Percentiles rank a stretch among this genome's conserved stretches.
phyloP scores from a whole-genome alignment of 352 stramenopile species.

The Pythium graminicola region DNA sequence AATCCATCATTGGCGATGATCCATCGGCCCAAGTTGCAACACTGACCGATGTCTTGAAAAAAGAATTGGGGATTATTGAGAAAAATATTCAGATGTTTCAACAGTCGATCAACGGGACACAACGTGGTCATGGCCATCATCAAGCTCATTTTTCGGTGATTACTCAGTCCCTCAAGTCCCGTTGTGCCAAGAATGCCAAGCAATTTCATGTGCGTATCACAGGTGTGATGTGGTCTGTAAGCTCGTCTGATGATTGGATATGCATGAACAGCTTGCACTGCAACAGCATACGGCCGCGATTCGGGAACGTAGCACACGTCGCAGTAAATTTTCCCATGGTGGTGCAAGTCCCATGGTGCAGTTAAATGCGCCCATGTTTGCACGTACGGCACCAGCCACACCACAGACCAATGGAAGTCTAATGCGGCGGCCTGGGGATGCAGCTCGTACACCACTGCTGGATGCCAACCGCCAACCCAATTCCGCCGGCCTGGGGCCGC shows the following conservation, averaged over 20 bases:
- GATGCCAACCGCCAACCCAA: constrained; percentile 19
- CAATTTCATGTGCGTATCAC: constrained; percentile 57
- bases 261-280: constrained; percentile 27
- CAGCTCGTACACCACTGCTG: constrained; percentile 14
- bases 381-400: constrained; percentile 29
- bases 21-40: constrained; percentile 65
- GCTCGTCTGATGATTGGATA: not conserved
- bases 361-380: constrained; percentile 71
- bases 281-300: constrained; percentile 45
- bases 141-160: constrained; percentile 77
- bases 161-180: constrained; percentile 70
- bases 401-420: constrained; percentile 8
- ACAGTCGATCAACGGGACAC: constrained; percentile 38
- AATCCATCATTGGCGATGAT: constrained; percentile 75
- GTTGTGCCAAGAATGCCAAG: constrained; percentile 76
- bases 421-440: constrained; percentile 11
- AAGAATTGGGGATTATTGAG: constrained; percentile 54
- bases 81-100: constrained; percentile 66
- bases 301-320: constrained; percentile 62
- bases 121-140: constrained; percentile 60
- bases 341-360: constrained; percentile 69
- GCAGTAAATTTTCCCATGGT: constrained; percentile 77
- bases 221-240: not conserved
- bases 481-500: not conserved
- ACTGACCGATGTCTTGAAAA: constrained; percentile 75